phyloP scores from a whole-genome alignment of 202 grass and related monocot genomes.

The Elaeis oleifera region DNA sequence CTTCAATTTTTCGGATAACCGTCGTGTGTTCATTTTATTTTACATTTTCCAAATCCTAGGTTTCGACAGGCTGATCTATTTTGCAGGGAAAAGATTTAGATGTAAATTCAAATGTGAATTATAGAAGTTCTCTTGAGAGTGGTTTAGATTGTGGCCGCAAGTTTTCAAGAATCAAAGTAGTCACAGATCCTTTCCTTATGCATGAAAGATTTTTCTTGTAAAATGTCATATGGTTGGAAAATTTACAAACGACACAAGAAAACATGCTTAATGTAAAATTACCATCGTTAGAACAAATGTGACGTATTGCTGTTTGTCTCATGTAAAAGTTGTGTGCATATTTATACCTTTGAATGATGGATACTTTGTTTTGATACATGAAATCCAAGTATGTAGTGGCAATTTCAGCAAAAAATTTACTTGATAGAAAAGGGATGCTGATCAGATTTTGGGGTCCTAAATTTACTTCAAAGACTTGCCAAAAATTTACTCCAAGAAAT shows the following conservation, averaged over 20 bases:
- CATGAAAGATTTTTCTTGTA: neutral
- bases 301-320: no score
- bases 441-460: no score
- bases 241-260: neutral
- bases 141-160: neutral
- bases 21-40: conserved; percentile 17
- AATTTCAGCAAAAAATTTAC: no score
- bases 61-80: neutral
- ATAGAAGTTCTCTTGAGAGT: neutral
- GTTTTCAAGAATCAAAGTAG: neutral
- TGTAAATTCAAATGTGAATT: neutral
- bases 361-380: no score
- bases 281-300: no score
- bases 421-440: no score
- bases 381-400: no score
- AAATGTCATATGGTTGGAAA: neutral
- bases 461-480: no score
- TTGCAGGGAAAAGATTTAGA: conserved; percentile 2
- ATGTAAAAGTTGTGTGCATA: no score
- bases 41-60: neutral
- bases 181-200: neutral
- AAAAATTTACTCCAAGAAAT: no score
- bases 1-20: neutral
- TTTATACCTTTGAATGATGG: no score
- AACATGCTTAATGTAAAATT: no score